These are phyloP conservation scores for Fusarium sp. DNA, from an alignment of 2,329 filamentous ascomycete genomes.

Conservation along the genomic window DNA sequence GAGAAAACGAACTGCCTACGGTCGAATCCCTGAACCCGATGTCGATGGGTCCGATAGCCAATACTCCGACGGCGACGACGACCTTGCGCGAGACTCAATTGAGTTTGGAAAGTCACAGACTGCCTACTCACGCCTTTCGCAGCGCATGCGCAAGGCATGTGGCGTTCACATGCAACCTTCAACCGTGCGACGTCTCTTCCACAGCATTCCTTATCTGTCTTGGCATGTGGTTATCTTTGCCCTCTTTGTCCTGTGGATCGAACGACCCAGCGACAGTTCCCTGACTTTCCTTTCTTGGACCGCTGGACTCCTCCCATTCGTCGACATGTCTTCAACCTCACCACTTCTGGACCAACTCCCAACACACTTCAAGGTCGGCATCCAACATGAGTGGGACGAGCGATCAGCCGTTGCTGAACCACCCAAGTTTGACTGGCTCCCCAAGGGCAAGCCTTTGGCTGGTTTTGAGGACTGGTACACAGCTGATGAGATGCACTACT, in stretches of 20 bases:
- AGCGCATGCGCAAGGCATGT: conserved; percentile 5
- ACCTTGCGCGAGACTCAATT: background rate
- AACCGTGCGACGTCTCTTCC: conserved; percentile 11
- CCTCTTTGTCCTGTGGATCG: conserved; percentile 36
- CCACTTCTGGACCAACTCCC: conserved; percentile 44
- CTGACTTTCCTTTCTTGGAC: conserved; percentile 53
- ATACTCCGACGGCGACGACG: conserved; percentile 22
- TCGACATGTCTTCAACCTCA: conserved; percentile 49
- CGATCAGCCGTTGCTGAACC: conserved; percentile 43
- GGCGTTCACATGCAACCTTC: conserved; percentile 12
- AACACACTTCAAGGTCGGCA: conserved; percentile 41
- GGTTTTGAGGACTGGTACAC: conserved; percentile 48
- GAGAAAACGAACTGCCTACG: conserved; percentile 18
- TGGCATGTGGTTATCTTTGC: conserved; percentile 39
- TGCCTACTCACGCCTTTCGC: background rate
- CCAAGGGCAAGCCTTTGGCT: conserved; percentile 32
- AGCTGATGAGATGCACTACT: conserved; percentile 48
- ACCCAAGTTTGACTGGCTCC: conserved; percentile 41
- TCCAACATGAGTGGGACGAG: conserved; percentile 45
- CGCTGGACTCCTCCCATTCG: conserved; percentile 47
- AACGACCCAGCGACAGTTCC: conserved; percentile 48
- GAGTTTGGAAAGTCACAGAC: conserved; percentile 12
- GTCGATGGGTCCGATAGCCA: background rate
- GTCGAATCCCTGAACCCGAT: conserved; percentile 23
- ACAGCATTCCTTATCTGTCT: conserved; percentile 34